Percentiles rank a stretch among this genome's conserved stretches.
Conservation (phyloP, 768 basidiomycete species). For the Pleurotus platypus region DNA sequence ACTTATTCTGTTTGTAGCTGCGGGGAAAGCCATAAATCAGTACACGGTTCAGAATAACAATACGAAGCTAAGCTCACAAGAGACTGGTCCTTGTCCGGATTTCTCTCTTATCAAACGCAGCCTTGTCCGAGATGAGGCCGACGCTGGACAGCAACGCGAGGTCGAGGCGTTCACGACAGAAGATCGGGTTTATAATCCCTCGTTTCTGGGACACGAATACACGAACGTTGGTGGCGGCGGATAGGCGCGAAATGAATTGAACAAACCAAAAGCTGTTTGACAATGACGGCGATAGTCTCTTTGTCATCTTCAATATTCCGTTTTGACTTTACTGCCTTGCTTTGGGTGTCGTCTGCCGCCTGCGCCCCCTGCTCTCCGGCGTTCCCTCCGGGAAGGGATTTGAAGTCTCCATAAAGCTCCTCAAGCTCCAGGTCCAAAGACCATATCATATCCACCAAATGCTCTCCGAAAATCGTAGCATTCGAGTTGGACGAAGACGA, state of each 20-base stretch:
- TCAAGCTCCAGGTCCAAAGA: constrained; percentile 75
- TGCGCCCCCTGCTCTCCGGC: constrained; percentile 23
- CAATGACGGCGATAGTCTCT: constrained; percentile 50
- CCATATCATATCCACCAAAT: constrained; percentile 81
- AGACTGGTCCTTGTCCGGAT: constrained; percentile 76
- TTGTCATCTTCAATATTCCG: constrained; percentile 62
- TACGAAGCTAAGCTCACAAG: constrained; percentile 52
- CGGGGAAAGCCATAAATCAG: neutral
- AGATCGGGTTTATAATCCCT: constrained; percentile 52
- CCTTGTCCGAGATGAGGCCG: constrained; percentile 68
- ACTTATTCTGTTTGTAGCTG: constrained; percentile 97
- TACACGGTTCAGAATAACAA: neutral
- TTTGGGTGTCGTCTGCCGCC: constrained; percentile 13
- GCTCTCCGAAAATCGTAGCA: constrained; percentile 54
- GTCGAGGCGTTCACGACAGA: constrained; percentile 77
- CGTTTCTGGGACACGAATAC: constrained; percentile 37
- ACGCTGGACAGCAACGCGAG: constrained; percentile 55
- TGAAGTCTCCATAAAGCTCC: constrained; percentile 58
- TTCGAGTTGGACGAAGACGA: constrained; percentile 50
- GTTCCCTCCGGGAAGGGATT: constrained; percentile 30
- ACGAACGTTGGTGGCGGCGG: constrained; percentile 7
- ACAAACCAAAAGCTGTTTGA: constrained; percentile 62
- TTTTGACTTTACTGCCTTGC: constrained; percentile 45
- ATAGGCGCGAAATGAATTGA: constrained; percentile 5
- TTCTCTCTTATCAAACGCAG: constrained; percentile 71